Conservation (phyloP, 306 rosid species). For the Aeschynomene evenia region DNA sequence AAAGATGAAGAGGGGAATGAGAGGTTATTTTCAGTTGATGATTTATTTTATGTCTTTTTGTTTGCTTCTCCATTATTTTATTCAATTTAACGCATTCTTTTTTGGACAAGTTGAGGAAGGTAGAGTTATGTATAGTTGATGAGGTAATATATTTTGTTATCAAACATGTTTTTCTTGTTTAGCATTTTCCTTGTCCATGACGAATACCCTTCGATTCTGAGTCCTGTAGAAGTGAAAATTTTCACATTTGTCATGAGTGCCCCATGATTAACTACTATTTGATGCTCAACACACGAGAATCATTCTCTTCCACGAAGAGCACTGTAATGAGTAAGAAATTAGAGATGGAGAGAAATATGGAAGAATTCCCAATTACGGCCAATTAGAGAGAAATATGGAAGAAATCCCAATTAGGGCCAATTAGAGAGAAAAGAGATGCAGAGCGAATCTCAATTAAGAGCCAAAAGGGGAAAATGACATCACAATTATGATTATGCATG, state of each 20-base stretch:
- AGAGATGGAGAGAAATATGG: too few species aligned
- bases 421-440: too few species aligned
- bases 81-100: not conserved
- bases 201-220: constrained; percentile 1
- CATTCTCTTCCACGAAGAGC: not conserved
- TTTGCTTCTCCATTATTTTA: not conserved
- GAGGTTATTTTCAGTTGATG: not conserved
- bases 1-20: not conserved
- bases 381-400: too few species aligned
- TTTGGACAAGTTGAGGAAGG: not conserved
- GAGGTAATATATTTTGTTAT: not conserved
- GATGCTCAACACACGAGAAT: not conserved
- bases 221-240: not conserved
- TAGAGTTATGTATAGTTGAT: not conserved
- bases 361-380: too few species aligned
- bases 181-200: not conserved
- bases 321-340: too few species aligned
- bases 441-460: too few species aligned
- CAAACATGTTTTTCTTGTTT: not conserved
- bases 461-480: too few species aligned
- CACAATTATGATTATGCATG: too few species aligned
- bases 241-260: constrained; percentile 6
- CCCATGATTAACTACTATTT: not conserved
- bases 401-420: too few species aligned
- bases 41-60: not conserved